These are phyloP conservation scores for Apiospora koreana DNA, from an alignment of 2,329 filamentous ascomycete genomes.

Conservation along the genomic window DNA sequence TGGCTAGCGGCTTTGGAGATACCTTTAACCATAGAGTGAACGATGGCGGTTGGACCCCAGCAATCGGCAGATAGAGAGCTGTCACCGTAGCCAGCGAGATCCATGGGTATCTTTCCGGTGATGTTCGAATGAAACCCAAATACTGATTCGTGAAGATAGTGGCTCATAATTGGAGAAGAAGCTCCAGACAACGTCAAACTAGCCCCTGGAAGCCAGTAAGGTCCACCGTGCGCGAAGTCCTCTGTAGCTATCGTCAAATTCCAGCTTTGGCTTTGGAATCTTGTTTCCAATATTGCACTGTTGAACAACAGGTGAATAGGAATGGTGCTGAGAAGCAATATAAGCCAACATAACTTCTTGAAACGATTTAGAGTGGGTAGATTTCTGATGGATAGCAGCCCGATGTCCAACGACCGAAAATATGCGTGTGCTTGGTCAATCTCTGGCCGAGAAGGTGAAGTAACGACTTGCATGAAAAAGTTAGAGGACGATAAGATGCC, in stretches of 20 bases:
- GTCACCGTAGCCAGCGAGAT: not conserved
- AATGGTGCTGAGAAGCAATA: constrained; percentile 12
- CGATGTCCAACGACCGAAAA: constrained; percentile 42
- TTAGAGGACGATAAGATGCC: constrained; percentile 18
- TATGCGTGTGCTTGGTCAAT: constrained; percentile 41
- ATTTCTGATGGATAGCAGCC: constrained; percentile 40
- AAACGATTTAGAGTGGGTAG: constrained; percentile 17
- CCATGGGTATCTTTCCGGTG: no score
- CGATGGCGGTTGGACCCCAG: not conserved
- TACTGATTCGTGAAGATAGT: no score
- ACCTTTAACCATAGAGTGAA: not conserved
- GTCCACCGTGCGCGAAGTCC: constrained; percentile 1
- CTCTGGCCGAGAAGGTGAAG: constrained; percentile 17
- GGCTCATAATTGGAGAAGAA: not conserved
- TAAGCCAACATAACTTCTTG: constrained; percentile 3
- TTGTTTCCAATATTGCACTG: constrained; percentile 13
- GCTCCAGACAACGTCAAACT: not conserved
- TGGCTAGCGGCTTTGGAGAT: not conserved
- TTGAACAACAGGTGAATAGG: constrained; percentile 18
- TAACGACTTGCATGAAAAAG: constrained; percentile 22
- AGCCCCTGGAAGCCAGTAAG: not conserved
- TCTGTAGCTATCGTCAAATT: constrained; percentile 15
- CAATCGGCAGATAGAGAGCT: not conserved
- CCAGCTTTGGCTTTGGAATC: not conserved
- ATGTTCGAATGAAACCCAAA: no score